A percentile compares a stretch with the other conserved stretches of the same genome.
These are phyloP conservation scores for Vitis rupestris DNA, from an alignment of 164 flowering plant genomes.

Conservation along the genomic window DNA sequence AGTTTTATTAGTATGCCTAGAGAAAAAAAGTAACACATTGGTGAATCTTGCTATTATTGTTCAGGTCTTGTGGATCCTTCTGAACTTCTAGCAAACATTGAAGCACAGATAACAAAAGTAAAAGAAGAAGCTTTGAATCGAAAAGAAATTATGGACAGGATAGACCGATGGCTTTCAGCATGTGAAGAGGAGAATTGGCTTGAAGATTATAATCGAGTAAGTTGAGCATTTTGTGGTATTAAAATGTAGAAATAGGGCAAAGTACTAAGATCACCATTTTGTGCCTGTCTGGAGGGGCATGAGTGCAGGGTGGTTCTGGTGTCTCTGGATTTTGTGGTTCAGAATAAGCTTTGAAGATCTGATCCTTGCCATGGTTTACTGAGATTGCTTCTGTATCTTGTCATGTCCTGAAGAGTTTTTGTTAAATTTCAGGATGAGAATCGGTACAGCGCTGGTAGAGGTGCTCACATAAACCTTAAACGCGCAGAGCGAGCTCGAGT, in stretches of 20 bases:
- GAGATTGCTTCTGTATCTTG: background rate
- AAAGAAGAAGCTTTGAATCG: conserved; percentile 72
- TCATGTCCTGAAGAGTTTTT: background rate
- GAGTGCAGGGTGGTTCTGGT: too few species aligned
- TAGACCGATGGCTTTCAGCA: conserved; percentile 85
- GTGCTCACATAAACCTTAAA: conserved; percentile 80
- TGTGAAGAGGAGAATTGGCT: conserved; percentile 97
- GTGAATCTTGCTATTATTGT: conserved; percentile 7
- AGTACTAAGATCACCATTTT: too few species aligned
- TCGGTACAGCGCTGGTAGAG: conserved; percentile 85
- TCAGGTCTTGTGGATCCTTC: conserved; percentile 89
- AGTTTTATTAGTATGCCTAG: too few species aligned
- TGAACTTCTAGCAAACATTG: conserved; percentile 82
- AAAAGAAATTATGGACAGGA: conserved; percentile 83
- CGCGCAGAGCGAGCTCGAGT: conserved; percentile 90
- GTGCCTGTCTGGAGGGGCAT: too few species aligned
- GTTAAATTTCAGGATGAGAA: conserved; percentile 61
- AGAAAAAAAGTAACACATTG: background rate
- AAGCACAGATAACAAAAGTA: conserved; percentile 64
- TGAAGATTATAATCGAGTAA: conserved; percentile 83
- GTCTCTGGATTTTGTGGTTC: too few species aligned
- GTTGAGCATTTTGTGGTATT: conserved; percentile 5
- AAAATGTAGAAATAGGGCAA: too few species aligned
- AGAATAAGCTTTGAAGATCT: background rate
- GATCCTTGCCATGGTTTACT: background rate